Conservation (phyloP, 768 basidiomycete species). For the Boletus rufocinnamomeus region DNA sequence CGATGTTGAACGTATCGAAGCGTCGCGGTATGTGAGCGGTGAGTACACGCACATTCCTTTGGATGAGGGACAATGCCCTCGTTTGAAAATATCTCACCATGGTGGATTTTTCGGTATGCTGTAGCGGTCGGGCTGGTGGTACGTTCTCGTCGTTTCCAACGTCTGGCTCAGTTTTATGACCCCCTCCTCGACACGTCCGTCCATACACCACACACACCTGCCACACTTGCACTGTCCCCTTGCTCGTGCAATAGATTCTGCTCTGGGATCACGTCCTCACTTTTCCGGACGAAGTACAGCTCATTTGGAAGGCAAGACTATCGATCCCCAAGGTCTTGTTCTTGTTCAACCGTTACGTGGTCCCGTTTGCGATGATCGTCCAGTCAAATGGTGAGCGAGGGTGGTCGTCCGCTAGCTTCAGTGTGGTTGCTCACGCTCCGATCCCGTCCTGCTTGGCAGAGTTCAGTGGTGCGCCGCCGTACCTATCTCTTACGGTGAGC, state of each 20-base stretch:
- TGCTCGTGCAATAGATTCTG: slow-evolving; percentile 25
- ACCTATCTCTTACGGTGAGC: slow-evolving; percentile 22
- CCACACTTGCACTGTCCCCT: not conserved
- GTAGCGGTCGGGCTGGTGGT: slow-evolving; percentile 31
- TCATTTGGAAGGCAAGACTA: slow-evolving; percentile 34
- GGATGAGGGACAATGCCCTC: not conserved
- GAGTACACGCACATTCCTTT: slow-evolving; percentile 1
- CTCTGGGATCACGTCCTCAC: slow-evolving; percentile 40
- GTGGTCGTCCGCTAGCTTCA: not conserved
- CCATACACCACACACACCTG: not conserved
- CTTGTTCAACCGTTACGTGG: slow-evolving; percentile 37
- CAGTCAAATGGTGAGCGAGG: slow-evolving; percentile 32
- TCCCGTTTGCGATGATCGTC: slow-evolving; percentile 34
- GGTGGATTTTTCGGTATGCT: not conserved
- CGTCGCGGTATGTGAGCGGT: slow-evolving; percentile 31
- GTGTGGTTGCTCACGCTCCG: not conserved
- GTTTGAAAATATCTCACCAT: slow-evolving; percentile 3
- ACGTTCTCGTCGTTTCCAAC: not conserved
- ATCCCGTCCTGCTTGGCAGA: slow-evolving; percentile 13
- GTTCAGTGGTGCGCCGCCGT: slow-evolving; percentile 19
- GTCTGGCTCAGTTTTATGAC: not conserved
- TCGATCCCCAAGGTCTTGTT: slow-evolving; percentile 37
- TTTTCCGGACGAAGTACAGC: slow-evolving; percentile 34
- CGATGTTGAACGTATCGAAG: slow-evolving; percentile 13
- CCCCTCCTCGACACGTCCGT: not conserved